These are phyloP conservation scores for Tubosaeta sp. DNA, from an alignment of 768 basidiomycete genomes.

Conservation along the genomic window DNA sequence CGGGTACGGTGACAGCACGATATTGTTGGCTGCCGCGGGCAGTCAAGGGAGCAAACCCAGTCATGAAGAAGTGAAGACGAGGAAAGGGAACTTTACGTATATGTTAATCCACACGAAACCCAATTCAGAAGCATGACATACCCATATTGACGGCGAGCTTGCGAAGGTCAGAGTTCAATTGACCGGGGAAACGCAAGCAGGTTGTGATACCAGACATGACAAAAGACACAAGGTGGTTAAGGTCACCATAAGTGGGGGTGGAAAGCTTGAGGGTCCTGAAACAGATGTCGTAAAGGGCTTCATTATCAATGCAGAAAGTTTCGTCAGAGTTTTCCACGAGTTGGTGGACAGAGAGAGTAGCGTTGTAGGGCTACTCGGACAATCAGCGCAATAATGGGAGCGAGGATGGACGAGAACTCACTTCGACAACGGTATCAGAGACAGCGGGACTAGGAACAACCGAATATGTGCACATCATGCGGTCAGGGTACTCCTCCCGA, in stretches of 20 bases:
- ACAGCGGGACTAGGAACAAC: conserved; percentile 97
- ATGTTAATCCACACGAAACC: conserved; percentile 1
- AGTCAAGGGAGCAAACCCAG: conserved; percentile 91
- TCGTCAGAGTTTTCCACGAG: conserved; percentile 99
- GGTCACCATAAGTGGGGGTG: conserved; percentile 94
- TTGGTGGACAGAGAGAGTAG: conserved; percentile 96
- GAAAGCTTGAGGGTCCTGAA: conserved; percentile 96
- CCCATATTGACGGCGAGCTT: conserved; percentile 99
- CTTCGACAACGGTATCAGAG: conserved; percentile 98
- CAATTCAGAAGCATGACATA: conserved; percentile 31
- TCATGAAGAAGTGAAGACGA: conserved; percentile 99
- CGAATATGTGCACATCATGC: conserved; percentile 99
- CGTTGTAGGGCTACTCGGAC: conserved; percentile 85
- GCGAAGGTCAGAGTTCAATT: conserved; percentile 96
- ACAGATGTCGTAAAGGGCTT: conserved; percentile 98
- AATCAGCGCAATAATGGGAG: not conserved
- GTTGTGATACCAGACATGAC: conserved; percentile 99
- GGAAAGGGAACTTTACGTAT: conserved; percentile 80
- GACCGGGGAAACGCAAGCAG: conserved; percentile 99
- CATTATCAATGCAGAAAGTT: conserved; percentile 99
- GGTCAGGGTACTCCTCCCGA: conserved; percentile 96
- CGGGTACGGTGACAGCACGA: conserved; percentile 95
- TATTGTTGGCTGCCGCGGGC: conserved; percentile 93
- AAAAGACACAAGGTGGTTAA: conserved; percentile 95
- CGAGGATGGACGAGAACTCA: conserved; percentile 23